Conservation (phyloP, 1,284 basidiomycete genomes). For the Irpex sp. region DNA sequence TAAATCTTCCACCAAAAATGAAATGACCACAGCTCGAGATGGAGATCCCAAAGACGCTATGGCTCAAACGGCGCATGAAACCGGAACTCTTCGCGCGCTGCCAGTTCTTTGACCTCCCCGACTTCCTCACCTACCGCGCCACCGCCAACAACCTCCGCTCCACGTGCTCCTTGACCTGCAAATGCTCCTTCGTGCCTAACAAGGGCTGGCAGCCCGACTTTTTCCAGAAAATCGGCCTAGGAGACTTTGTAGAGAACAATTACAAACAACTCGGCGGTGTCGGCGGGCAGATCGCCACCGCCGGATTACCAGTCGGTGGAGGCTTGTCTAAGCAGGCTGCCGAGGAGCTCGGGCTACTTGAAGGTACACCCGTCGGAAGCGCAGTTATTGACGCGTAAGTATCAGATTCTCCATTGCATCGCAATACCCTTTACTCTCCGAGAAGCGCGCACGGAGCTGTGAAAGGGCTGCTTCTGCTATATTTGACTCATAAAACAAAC, state of each 20-base stretch:
- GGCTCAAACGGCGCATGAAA: conserved; percentile 91
- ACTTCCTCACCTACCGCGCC: conserved; percentile 93
- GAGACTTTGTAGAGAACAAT: conserved; percentile 60
- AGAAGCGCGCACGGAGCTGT: neutral
- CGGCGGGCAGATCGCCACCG: conserved; percentile 71
- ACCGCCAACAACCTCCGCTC: conserved; percentile 81
- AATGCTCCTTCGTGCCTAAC: conserved; percentile 93
- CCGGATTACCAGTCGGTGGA: conserved; percentile 86
- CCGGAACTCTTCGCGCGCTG: conserved; percentile 72
- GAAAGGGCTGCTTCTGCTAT: neutral
- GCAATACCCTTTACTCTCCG: neutral
- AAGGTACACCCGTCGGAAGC: conserved; percentile 93
- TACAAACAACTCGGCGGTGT: conserved; percentile 81
- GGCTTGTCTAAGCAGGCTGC: conserved; percentile 83
- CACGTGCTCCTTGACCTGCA: conserved; percentile 93
- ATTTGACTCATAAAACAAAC: too few species aligned
- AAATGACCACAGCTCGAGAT: conserved; percentile 73
- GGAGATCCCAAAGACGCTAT: conserved; percentile 96
- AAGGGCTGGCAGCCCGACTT: conserved; percentile 88
- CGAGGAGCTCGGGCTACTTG: conserved; percentile 78
- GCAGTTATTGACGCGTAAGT: conserved; percentile 92
- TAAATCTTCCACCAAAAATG: neutral
- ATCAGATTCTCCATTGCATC: neutral
- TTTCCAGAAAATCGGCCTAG: conserved; percentile 80
- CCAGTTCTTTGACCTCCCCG: conserved; percentile 97